Conservation (phyloP, 2,329 filamentous ascomycete genomes). For the Penicillium brevicompactum region DNA sequence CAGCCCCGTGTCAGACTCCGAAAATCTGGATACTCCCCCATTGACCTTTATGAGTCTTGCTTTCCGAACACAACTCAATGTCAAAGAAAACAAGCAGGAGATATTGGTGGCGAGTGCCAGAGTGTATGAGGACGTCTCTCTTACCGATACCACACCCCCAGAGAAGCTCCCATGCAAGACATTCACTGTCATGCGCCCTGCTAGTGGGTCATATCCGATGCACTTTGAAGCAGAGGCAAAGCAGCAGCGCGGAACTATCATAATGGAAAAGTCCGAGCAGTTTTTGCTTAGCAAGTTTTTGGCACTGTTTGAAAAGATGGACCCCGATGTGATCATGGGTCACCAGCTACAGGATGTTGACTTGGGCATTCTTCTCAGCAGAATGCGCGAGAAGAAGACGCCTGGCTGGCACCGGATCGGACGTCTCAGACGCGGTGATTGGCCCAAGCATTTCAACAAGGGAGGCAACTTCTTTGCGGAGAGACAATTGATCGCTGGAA, state of each 20-base stretch:
- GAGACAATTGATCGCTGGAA: conserved; percentile 82
- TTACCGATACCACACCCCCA: conserved; percentile 83
- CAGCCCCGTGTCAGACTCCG: conserved; percentile 71
- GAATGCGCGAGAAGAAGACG: conserved; percentile 85
- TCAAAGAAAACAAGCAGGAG: conserved; percentile 94
- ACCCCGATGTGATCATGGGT: conserved; percentile 91
- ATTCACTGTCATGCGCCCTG: conserved; percentile 87
- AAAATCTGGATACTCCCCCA: conserved; percentile 80
- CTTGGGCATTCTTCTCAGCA: conserved; percentile 84
- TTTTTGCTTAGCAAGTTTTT: conserved; percentile 87
- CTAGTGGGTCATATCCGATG: conserved; percentile 73
- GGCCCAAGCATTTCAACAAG: conserved; percentile 85
- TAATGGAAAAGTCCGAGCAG: conserved; percentile 78
- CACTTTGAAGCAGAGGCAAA: conserved; percentile 81
- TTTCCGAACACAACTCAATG: conserved; percentile 83
- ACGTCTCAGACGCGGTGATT: conserved; percentile 76
- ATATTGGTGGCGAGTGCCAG: conserved; percentile 88
- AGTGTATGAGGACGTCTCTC: conserved; percentile 85
- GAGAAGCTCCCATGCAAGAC: conserved; percentile 87
- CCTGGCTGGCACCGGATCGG: conserved; percentile 94
- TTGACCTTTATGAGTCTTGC: conserved; percentile 95
- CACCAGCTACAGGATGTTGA: conserved; percentile 98
- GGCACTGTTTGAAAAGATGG: conserved; percentile 81
- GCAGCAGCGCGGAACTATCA: conserved; percentile 75
- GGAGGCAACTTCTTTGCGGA: conserved; percentile 90